Percentiles rank a stretch among this genome's conserved stretches.
These are phyloP conservation scores for Rubroboletus pulcherrimus DNA, from an alignment of 768 basidiomycete genomes.

Conservation along the genomic window DNA sequence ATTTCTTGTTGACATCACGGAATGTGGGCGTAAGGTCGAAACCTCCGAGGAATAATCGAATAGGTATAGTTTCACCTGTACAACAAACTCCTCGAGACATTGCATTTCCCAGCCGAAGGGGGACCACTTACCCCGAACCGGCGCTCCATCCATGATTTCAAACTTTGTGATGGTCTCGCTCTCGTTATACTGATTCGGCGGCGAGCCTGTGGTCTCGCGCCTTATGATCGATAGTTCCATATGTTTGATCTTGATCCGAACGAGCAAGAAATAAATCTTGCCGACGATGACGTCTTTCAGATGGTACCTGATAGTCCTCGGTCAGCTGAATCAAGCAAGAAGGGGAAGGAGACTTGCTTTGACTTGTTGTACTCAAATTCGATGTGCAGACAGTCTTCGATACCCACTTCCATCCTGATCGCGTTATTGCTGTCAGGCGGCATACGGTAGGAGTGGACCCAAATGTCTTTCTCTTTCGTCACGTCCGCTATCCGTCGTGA, in stretches of 20 bases:
- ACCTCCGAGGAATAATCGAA: constrained; percentile 94
- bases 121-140: constrained; percentile 71
- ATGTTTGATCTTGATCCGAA: constrained; percentile 99
- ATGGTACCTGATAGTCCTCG: constrained; percentile 68
- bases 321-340: constrained; percentile 1
- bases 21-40: constrained; percentile 99
- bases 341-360: constrained; percentile 56
- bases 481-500: constrained; percentile 92
- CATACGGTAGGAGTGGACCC: constrained; percentile 99
- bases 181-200: constrained; percentile 99
- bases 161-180: constrained; percentile 99
- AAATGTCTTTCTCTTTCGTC: constrained; percentile 87
- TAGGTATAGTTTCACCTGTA: constrained; percentile 95
- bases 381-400: constrained; percentile 97
- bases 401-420: constrained; percentile 99
- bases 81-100: neutral
- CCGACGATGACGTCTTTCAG: constrained; percentile 98
- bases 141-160: constrained; percentile 98
- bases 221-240: constrained; percentile 99
- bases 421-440: constrained; percentile 97
- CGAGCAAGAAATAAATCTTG: constrained; percentile 98
- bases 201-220: constrained; percentile 92
- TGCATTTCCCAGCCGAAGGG: neutral
- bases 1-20: constrained; percentile 99
- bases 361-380: constrained; percentile 99